Evolutionary conservation across 2,329 filamentous ascomycete genomes (phyloP).

Genomic region (Claviceps humidiphila): DNA sequence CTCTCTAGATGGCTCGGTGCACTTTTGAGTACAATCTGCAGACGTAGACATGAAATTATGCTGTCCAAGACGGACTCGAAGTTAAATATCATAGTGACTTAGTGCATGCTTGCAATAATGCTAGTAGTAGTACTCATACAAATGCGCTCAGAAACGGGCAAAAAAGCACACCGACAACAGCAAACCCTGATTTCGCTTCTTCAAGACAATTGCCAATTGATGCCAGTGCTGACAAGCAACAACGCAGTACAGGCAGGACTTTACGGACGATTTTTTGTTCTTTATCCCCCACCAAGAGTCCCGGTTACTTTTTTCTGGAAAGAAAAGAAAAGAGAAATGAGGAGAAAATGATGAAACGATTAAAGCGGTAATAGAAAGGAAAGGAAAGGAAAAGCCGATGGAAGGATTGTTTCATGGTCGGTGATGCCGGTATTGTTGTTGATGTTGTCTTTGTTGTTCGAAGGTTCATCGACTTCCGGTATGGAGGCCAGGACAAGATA

Average conservation of each 20-base stretch:
- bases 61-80: background rate
- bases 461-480: background rate
- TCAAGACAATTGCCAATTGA: background rate
- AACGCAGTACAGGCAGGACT: background rate
- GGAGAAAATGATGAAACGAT: background rate
- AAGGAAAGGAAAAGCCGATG: background rate
- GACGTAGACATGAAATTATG: background rate
- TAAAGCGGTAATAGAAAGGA: background rate
- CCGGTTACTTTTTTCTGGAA: background rate
- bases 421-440: background rate
- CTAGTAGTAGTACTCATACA: background rate
- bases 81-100: background rate
- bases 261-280: background rate
- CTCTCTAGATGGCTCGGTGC: too few species aligned
- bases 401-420: background rate
- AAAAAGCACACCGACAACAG: background rate
- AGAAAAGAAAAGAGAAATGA: background rate
- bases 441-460: background rate
- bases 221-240: background rate
- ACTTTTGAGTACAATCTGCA: background rate
- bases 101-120: conserved; percentile 1
- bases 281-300: background rate
- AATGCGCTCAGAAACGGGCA: background rate
- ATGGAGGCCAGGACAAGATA: background rate
- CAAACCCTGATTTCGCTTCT: background rate